phyloP scores from a whole-genome alignment of 345 rosid species.

The Lumnitzera racemosa region DNA sequence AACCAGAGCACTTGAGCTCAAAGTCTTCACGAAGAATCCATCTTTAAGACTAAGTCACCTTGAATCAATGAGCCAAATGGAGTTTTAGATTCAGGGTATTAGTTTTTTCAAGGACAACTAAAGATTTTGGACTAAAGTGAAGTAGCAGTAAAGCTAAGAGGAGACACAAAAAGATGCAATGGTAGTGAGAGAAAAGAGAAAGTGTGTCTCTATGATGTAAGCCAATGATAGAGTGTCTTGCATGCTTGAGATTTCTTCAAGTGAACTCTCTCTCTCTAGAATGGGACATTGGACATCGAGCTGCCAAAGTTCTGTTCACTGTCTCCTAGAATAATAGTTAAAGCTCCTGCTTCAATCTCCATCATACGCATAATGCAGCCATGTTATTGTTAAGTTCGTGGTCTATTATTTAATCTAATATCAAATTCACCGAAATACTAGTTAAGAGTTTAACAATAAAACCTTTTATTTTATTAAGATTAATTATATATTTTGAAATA shows the following conservation, averaged over 20 bases:
- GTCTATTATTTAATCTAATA: too few relatives aligned
- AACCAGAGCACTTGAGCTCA: slow-evolving; percentile 15
- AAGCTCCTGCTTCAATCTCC: too few relatives aligned
- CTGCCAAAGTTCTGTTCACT: slow-evolving; percentile 28
- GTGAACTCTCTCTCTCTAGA: slow-evolving; percentile 6
- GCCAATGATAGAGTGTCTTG: slow-evolving; percentile 9
- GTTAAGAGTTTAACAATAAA: too few relatives aligned
- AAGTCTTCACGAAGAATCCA: slow-evolving; percentile 17
- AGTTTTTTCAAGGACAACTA: slow-evolving; percentile 5
- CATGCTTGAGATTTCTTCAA: slow-evolving; percentile 7
- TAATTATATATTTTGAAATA: too few relatives aligned
- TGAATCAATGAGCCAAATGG: slow-evolving; percentile 1
- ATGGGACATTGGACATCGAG: slow-evolving; percentile 28
- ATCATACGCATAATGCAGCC: too few relatives aligned
- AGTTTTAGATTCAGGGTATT: neutral
- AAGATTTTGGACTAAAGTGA: neutral
- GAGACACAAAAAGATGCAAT: slow-evolving; percentile 19
- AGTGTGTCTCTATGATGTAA: slow-evolving; percentile 2
- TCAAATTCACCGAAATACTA: too few relatives aligned
- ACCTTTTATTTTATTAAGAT: too few relatives aligned
- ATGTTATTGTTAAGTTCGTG: too few relatives aligned
- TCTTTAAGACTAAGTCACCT: neutral
- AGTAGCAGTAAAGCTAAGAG: slow-evolving; percentile 4
- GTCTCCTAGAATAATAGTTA: slow-evolving; percentile 6
- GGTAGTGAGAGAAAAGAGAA: slow-evolving; percentile 15